phyloP scores from a whole-genome alignment of 1,284 basidiomycete species.

The Boletellus dicymbophilus region DNA sequence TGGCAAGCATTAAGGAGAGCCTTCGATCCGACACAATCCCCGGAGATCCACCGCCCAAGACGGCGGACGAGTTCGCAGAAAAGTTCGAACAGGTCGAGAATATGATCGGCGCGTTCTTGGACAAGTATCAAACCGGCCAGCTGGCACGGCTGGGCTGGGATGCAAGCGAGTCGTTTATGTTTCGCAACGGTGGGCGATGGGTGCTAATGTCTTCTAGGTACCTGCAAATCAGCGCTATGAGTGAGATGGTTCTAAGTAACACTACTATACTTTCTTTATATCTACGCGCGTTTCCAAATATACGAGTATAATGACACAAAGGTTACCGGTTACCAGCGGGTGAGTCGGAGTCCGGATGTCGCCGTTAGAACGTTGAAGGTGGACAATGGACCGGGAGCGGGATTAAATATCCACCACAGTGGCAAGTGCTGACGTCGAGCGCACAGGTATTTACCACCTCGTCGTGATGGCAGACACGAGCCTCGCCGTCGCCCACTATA shows the following conservation, averaged over 20 bases:
- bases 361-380: slow-evolving; percentile 9
- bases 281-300: background rate
- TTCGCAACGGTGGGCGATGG: background rate
- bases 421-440: slow-evolving; percentile 2
- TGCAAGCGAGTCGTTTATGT: slow-evolving; percentile 20
- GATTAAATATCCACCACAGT: background rate
- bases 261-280: slow-evolving; percentile 17
- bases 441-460: slow-evolving; percentile 15
- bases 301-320: slow-evolving; percentile 22
- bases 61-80: slow-evolving; percentile 22
- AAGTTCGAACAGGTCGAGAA: slow-evolving; percentile 21
- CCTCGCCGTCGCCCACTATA: slow-evolving; percentile 17
- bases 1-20: slow-evolving; percentile 10
- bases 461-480: slow-evolving; percentile 19
- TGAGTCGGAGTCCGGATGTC: slow-evolving; percentile 17
- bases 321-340: slow-evolving; percentile 11
- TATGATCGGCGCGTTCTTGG: slow-evolving; percentile 24
- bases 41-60: slow-evolving; percentile 14
- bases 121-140: slow-evolving; percentile 18
- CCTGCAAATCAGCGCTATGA: slow-evolving; percentile 6
- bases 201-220: slow-evolving; percentile 13
- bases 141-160: slow-evolving; percentile 29
- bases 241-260: no score
- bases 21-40: background rate
- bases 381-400: slow-evolving; percentile 23